A percentile compares a stretch with the other conserved stretches of the same genome.
Evolutionary conservation across 768 basidiomycete species (phyloP).

Genomic region (Lactarius sanguifluus): DNA sequence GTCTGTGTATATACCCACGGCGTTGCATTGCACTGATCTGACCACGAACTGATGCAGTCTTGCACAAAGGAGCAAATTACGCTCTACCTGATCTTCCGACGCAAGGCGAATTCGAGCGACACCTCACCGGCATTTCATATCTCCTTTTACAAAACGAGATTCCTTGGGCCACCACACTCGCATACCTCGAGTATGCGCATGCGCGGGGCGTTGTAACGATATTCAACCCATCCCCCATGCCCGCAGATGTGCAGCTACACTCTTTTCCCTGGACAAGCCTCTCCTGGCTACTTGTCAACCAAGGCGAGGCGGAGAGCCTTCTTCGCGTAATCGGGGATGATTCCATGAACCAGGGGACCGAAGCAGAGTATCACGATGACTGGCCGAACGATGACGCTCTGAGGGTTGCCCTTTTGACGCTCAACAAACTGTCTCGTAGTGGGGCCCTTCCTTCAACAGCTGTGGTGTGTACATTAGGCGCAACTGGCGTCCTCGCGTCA

Average conservation of each 20-base stretch:
- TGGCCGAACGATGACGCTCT: constrained; percentile 22
- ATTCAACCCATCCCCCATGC: constrained; percentile 62
- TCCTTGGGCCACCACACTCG: constrained; percentile 43
- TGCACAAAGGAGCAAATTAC: constrained; percentile 60
- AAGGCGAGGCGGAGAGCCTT: constrained; percentile 45
- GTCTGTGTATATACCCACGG: constrained; percentile 23
- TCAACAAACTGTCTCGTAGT: constrained; percentile 28
- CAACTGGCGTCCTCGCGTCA: constrained; percentile 49
- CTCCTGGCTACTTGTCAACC: constrained; percentile 58
- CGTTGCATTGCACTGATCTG: neutral
- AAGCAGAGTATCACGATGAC: constrained; percentile 7
- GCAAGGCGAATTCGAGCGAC: constrained; percentile 24
- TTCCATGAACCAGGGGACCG: neutral
- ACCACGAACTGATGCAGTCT: constrained; percentile 36
- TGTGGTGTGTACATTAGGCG: constrained; percentile 58
- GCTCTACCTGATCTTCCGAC: constrained; percentile 39
- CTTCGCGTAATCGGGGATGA: constrained; percentile 20
- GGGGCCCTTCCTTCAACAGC: constrained; percentile 37
- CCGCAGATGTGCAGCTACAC: constrained; percentile 40
- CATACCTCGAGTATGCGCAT: constrained; percentile 34
- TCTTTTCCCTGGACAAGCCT: constrained; percentile 52
- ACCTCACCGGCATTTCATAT: constrained; percentile 45
- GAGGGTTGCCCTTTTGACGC: constrained; percentile 31
- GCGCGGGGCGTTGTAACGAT: constrained; percentile 36
- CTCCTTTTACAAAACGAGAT: constrained; percentile 64